Base-by-base conservation (phyloP, 495 filamentous ascomycete genomes). In the Xylaria palmicola region DNA sequence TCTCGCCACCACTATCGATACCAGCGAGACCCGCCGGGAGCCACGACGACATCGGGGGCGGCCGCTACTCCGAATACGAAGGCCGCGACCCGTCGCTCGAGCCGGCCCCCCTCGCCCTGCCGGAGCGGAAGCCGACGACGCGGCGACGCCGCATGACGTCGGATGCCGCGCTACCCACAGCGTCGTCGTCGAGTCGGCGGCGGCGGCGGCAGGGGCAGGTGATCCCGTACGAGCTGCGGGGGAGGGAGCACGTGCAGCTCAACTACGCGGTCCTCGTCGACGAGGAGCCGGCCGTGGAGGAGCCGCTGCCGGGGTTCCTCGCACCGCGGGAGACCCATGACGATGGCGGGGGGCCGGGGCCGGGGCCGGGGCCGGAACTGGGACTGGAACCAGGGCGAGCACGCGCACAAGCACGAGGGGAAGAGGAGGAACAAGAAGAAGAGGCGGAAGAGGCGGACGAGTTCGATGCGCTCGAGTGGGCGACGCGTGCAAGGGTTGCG, bases 401-500 rank as follows among this genome's bases (percentile, higher is more conserved):
- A 24, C 24, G 43, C 5, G 4, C 20, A 45, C 4, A 12, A 12
- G 3, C 13, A 32, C 6, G 20, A 50, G 17, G 10, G 13, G 30
- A 24, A 17, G 55, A 36, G 1, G 9, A n/a, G 17, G 34, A 24
- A 19, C 10, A 17, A 48, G 2, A 41, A 41, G 6, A 10, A 17
- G 49, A 17, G 49, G n/a, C 7, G 3, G 49, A 40, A 13, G n/a
- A 36, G 6, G 48, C 56, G 8, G 13, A 50, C 4, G 68, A 68
- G 12, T 62, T 68, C 30, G 68, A 68, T n/a, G 66, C 62, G 40
- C n/a, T 71, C 36, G 64, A 66, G 19, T 71, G 68, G 68, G 68
- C 68, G n/a, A 68, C 66, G 30, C 60, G 62, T 5, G 56, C 63
- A 1, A 37, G 66, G 4, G 64, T 65, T 0, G 44, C 57, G 53